phyloP scores from a whole-genome alignment of 176 grass and related monocot species.

The Poa annua region DNA sequence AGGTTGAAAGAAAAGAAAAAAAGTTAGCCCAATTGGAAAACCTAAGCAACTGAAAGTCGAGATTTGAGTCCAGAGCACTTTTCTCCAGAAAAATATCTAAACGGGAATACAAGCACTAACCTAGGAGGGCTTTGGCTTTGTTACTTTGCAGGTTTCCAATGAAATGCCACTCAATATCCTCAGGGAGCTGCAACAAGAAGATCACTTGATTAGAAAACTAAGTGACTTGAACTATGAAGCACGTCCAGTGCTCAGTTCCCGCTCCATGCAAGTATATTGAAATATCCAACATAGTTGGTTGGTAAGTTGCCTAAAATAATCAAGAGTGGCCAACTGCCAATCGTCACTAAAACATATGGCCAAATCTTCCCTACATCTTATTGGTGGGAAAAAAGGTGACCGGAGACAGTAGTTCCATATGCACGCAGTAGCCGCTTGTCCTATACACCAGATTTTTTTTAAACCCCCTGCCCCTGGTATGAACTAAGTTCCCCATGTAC shows the following conservation, averaged over 20 bases:
- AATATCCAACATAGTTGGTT: too few relatives aligned
- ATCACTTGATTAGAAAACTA: constrained; percentile 30
- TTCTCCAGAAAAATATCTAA: background rate
- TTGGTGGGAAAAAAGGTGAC: background rate
- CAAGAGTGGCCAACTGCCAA: too few relatives aligned
- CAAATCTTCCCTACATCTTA: background rate
- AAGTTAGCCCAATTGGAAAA: constrained; percentile 25
- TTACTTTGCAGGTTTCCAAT: constrained; percentile 96
- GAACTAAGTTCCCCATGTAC: background rate
- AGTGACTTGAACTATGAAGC: background rate
- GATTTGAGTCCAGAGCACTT: background rate
- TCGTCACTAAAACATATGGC: background rate
- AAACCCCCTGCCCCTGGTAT: background rate
- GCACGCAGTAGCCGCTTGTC: background rate
- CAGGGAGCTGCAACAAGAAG: constrained; percentile 74
- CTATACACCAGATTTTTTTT: background rate
- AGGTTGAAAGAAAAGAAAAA: constrained; percentile 38
- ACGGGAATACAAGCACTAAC: constrained; percentile 48
- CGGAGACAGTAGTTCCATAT: background rate
- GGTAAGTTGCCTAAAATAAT: too few relatives aligned
- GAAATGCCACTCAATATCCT: constrained; percentile 97
- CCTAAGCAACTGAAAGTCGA: background rate
- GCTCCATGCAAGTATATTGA: background rate
- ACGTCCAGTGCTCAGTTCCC: background rate
- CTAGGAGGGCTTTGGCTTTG: constrained; percentile 79